Evolutionary conservation across 495 filamentous ascomycete genomes (phyloP), one percentile per base, ranked within the genome.

Genomic region (Gamarada debralockiae): DNA sequence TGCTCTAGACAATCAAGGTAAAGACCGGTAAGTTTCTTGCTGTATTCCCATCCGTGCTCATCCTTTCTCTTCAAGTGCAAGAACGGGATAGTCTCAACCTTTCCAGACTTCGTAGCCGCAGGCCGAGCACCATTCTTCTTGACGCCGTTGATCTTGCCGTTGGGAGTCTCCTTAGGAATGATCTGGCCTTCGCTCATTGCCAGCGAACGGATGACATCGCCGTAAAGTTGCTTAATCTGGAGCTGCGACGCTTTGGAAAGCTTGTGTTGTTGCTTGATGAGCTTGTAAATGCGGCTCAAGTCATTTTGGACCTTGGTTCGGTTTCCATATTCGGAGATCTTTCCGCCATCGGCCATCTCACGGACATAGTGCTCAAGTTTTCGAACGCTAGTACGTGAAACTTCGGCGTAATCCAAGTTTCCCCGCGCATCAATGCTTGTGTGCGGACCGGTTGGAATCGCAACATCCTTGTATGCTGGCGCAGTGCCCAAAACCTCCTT

Each of bases 311-410:
- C 95, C 75, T 97, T 98, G 31, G 89, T 92, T 12, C 93, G 85
- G 73, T 96, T 98, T 66, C 93, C 93, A 68, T 98, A 98, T 67
- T 98, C 93, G 17, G 91, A 96, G 52, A 98, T 91, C 65, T 96
- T 96, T 55, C 93, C 93, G 22, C 93, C 93, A 55, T 96, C 92
- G 1, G 93, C 93, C 93, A 99, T 97, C 67, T 99, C 92, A 63
- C 86, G 88, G 24, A 99, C 93, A 60, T 99, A 99, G 66, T 97
- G 92, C 73, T 99, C 93, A 25, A 99, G 81, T 72, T 99, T 99
- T 48, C 95, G 86, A 63, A 90, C 91, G 64, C 90, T 95, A 9
- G 86, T 74, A 27, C 95, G 82, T n/a, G 90, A 87, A 14, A 85
- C 76, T 70, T 99, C 93, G 59, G 89, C 77, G 65, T 95, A 99